phyloP scores from a whole-genome alignment of 306 rosid genomes.

The Alnus rubra region DNA sequence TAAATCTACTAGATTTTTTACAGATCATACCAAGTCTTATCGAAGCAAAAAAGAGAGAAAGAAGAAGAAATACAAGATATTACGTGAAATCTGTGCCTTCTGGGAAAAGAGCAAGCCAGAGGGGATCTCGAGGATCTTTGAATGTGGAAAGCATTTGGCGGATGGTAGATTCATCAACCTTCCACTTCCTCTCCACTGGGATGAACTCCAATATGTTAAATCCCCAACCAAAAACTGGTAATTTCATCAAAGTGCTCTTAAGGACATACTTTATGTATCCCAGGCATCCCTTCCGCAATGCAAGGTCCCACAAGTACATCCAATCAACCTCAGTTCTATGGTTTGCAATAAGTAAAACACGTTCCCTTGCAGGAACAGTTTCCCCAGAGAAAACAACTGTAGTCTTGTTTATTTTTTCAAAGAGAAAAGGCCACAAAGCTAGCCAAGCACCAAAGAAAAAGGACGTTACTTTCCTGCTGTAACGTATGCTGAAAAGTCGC shows the following conservation, averaged over 20 bases:
- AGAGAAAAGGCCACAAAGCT: conserved; percentile 84
- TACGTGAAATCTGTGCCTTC: conserved; percentile 91
- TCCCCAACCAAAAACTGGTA: conserved; percentile 82
- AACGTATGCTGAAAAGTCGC: conserved; percentile 58
- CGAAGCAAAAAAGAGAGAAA: neutral
- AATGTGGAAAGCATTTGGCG: conserved; percentile 69
- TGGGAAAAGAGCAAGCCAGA: conserved; percentile 89
- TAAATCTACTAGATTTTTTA: conserved; percentile 9
- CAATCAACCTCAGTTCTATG: conserved; percentile 89
- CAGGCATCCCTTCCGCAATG: conserved; percentile 64
- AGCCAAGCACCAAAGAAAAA: conserved; percentile 77
- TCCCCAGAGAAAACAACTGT: conserved; percentile 72
- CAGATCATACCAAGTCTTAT: conserved; percentile 8
- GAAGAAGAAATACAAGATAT: conserved; percentile 25
- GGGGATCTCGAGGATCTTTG: conserved; percentile 64
- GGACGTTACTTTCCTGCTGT: conserved; percentile 68
- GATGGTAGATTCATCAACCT: conserved; percentile 58
- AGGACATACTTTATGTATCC: conserved; percentile 74
- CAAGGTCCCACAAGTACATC: conserved; percentile 93
- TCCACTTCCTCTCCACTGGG: conserved; percentile 81
- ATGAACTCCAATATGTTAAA: conserved; percentile 82
- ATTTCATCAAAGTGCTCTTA: conserved; percentile 75
- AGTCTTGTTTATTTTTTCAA: conserved; percentile 76
- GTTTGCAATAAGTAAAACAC: conserved; percentile 66
- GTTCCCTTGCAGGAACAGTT: conserved; percentile 51